Base-by-base conservation (phyloP, 768 basidiomycete genomes). In the Mycena amicta region DNA sequence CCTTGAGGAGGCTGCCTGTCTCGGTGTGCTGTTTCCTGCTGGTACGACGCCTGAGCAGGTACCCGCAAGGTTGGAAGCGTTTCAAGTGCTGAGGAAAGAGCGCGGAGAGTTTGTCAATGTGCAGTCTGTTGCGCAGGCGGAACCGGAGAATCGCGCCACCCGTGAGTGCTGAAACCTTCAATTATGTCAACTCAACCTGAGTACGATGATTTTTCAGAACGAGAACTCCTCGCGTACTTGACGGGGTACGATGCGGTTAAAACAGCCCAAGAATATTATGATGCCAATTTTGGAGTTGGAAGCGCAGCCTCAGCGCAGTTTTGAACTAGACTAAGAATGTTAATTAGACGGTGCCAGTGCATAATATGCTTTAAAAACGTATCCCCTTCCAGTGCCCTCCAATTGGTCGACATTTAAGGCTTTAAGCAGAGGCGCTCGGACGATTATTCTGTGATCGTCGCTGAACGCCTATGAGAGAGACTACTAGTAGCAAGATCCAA, bases 1-100 rank as follows among this genome's bases (percentile, higher is more conserved):
- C 5, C 60, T 69, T 50, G 70, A 71, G 52, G 69, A 62, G 1
- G 63, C 47, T 2, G 56, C 40, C 11, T 25, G 51, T 22, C 23
- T 62, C 4, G 53, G 56, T n/a, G 39, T 47, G n/a, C 46, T 62
- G 25, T 25, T 62, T 18, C 61, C 61, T 18, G 5, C 39, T 3
- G 61, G 61, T 6, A 62, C 61, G 3, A 43, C 5, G 8, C 37
- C 47, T 20, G 54, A 55, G 12, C 52, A 62, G 15, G 28, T 62
- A 3, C 53, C 50, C 11, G 53, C 31, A 2, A 37, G 57, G 22
- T 40, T 62, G 3, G 25, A 47, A 13, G 61, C 50, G 25, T 62
- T 55, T 31, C 57, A 59, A n/a, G 53, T 40, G 23, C 50, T 62
- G n/a, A 33, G 61, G 5, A 62, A 62, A 23, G 18, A 12, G 3